A percentile compares a stretch with the other conserved stretches of the same genome.
phyloP scores from a whole-genome alignment of 441 rosid species.

The Croton laevigatus region DNA sequence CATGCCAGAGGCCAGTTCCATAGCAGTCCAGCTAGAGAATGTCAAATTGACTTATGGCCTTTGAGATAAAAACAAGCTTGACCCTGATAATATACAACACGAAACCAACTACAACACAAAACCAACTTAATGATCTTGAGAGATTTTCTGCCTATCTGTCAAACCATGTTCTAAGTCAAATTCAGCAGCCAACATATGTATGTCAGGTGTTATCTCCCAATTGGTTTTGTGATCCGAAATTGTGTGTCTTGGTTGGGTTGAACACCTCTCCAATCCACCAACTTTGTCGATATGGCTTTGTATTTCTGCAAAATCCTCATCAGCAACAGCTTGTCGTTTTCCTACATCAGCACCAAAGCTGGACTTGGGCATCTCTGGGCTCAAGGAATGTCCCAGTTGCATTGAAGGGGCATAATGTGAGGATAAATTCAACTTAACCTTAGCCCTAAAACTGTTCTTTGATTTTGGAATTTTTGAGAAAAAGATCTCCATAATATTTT shows the following conservation, averaged over 20 bases:
- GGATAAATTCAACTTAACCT: constrained; percentile 39
- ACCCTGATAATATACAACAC: constrained; percentile 4
- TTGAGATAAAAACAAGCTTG: not conserved
- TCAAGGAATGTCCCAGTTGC: constrained; percentile 33
- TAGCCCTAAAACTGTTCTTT: constrained; percentile 50
- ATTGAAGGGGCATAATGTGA: constrained; percentile 26
- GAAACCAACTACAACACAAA: constrained; percentile 19
- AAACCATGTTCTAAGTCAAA: constrained; percentile 40
- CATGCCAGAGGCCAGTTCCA: constrained; percentile 13
- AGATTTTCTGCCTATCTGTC: constrained; percentile 30
- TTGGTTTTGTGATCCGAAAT: constrained; percentile 33
- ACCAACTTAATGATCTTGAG: constrained; percentile 25
- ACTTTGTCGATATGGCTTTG: constrained; percentile 49
- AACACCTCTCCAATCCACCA: constrained; percentile 48
- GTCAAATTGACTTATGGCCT: constrained; percentile 6
- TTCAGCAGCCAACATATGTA: constrained; percentile 42
- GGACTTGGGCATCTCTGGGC: constrained; percentile 40
- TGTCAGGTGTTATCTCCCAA: constrained; percentile 50
- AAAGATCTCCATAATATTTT: constrained; percentile 41
- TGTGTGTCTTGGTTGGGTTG: constrained; percentile 40
- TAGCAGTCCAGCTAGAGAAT: constrained; percentile 9
- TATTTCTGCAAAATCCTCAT: constrained; percentile 58
- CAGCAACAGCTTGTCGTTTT: constrained; percentile 54
- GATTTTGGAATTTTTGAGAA: constrained; percentile 56
- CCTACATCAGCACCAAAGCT: constrained; percentile 47